These are phyloP conservation scores for Annona squamosa DNA, from an alignment of 164 flowering plant genomes.

Conservation along the genomic window DNA sequence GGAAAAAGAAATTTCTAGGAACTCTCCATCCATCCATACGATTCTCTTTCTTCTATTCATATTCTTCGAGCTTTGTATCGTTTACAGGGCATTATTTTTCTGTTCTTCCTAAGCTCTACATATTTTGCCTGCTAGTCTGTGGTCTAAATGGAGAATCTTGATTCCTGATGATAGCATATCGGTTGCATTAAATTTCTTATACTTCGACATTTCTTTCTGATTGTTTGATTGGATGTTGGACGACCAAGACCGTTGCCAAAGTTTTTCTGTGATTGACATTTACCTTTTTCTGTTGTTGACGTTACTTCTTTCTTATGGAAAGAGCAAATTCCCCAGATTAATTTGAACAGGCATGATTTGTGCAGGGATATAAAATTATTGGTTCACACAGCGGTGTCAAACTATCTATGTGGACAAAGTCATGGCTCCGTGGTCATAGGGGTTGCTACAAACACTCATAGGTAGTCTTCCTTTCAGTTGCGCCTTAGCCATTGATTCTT, in stretches of 20 bases:
- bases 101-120: not conserved
- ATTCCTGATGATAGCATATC: not conserved
- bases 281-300: not conserved
- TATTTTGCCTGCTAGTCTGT: not conserved
- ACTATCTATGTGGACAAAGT: slow-evolving; percentile 96
- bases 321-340: not conserved
- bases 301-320: too few relatives aligned
- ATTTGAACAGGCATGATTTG: slow-evolving; percentile 6
- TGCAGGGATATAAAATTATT: slow-evolving; percentile 94
- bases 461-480: not conserved
- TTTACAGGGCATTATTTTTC: too few relatives aligned
- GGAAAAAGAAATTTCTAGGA: too few relatives aligned
- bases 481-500: not conserved
- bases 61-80: too few relatives aligned
- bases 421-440: slow-evolving; percentile 97
- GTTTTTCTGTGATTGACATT: not conserved
- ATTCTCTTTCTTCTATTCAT: too few relatives aligned
- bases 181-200: not conserved
- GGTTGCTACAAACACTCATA: slow-evolving; percentile 99
- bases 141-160: not conserved
- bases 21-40: too few relatives aligned
- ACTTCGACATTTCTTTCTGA: not conserved
- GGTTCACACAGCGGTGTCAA: slow-evolving; percentile 99
- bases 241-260: not conserved
- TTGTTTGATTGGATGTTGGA: too few relatives aligned